Evolutionary conservation across 495 filamentous ascomycete genomes (phyloP).

Genomic region (Hypoxylon crocopeplum): DNA sequence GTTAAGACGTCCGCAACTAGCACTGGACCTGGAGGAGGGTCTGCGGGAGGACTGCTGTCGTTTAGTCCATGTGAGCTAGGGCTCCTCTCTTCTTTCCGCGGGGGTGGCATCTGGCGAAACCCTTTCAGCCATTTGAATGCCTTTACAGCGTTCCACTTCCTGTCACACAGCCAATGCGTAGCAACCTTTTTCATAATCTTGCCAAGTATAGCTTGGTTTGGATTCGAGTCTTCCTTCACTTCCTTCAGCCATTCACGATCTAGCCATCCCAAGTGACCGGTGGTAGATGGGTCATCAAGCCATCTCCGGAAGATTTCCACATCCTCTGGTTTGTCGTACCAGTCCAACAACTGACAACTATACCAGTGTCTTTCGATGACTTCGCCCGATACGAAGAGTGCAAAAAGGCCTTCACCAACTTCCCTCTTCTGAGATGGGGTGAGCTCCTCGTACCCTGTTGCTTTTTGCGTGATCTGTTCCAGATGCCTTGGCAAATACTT

Average conservation of each 20-base stretch:
- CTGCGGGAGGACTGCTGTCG: no score
- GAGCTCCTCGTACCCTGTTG: slow-evolving; percentile 29
- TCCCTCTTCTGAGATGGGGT: slow-evolving; percentile 33
- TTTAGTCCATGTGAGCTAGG: no score
- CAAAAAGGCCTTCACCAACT: slow-evolving; percentile 32
- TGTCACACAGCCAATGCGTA: not conserved
- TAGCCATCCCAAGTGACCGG: not conserved
- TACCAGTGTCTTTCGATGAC: slow-evolving; percentile 36
- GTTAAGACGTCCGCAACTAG: no score
- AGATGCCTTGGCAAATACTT: slow-evolving; percentile 24
- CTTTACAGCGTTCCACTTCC: not conserved
- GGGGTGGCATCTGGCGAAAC: no score
- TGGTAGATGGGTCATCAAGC: slow-evolving; percentile 8
- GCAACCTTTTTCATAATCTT: not conserved
- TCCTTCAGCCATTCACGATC: not conserved
- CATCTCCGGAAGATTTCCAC: slow-evolving; percentile 3
- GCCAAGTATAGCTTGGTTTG: not conserved
- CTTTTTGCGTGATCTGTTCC: slow-evolving; percentile 8
- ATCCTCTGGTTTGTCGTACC: not conserved
- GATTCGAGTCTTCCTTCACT: not conserved
- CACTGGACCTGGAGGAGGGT: no score
- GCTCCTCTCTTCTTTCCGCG: no score
- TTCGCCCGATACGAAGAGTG: slow-evolving; percentile 30
- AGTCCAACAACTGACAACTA: not conserved
- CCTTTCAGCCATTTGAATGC: not conserved